These are phyloP conservation scores for Heritiera littoralis DNA, from an alignment of 345 rosid species.

Conservation along the genomic window DNA sequence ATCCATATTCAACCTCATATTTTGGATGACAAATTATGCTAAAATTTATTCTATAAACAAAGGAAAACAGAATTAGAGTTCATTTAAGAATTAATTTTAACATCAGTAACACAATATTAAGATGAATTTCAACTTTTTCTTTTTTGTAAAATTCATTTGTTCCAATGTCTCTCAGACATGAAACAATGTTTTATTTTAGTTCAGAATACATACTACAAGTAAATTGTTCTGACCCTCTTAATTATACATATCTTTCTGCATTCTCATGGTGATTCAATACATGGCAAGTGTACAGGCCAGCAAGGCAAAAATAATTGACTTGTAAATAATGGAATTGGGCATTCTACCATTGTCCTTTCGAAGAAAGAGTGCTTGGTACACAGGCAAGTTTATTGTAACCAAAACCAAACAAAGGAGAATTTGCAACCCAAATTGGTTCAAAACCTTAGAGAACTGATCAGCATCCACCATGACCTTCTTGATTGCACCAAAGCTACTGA, in stretches of 20 bases:
- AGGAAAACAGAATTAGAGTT: too few species aligned
- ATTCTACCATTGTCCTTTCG: conserved; percentile 37
- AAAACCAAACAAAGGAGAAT: conserved; percentile 46
- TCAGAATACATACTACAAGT: neutral
- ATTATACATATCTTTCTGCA: too few species aligned
- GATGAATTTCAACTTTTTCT: too few species aligned
- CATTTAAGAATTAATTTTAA: too few species aligned
- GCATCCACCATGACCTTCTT: conserved; percentile 17
- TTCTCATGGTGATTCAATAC: neutral
- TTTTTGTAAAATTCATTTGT: too few species aligned
- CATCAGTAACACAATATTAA: too few species aligned
- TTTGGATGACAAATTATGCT: too few species aligned
- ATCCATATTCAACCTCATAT: too few species aligned
- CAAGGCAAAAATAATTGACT: conserved; percentile 19
- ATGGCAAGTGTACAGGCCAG: conserved; percentile 29
- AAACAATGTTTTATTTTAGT: too few species aligned
- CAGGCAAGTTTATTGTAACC: conserved; percentile 25
- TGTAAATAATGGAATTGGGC: conserved; percentile 27
- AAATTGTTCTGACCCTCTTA: neutral
- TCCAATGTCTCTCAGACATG: too few species aligned
- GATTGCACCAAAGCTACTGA: conserved; percentile 40
- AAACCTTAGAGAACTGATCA: neutral
- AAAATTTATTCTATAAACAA: too few species aligned
- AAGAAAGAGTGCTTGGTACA: neutral
- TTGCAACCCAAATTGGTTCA: conserved; percentile 43